Conservation (phyloP, 345 rosid genomes). For the Draba incana region DNA sequence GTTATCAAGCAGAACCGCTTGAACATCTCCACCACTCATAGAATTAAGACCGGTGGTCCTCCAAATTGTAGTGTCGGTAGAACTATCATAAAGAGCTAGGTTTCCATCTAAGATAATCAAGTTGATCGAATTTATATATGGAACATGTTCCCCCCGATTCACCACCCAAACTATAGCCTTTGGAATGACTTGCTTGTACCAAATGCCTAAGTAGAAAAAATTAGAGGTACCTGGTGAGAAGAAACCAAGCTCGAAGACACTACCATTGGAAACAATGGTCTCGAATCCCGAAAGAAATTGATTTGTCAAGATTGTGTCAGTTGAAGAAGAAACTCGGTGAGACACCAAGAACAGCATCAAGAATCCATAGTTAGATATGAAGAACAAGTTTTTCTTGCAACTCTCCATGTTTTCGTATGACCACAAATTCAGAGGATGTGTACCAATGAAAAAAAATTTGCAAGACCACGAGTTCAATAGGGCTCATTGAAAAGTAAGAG, state of each 20-base stretch:
- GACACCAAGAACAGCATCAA: not conserved
- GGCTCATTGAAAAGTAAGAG: not conserved
- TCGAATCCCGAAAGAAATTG: constrained; percentile 52
- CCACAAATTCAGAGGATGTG: not conserved
- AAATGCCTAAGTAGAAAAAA: constrained; percentile 60
- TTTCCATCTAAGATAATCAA: constrained; percentile 53
- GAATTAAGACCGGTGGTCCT: constrained; percentile 45
- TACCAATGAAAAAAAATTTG: not conserved
- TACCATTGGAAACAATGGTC: constrained; percentile 50
- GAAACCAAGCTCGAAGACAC: constrained; percentile 60
- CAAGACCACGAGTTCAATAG: too few relatives aligned
- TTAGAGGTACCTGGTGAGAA: constrained; percentile 57
- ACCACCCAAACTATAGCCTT: constrained; percentile 65
- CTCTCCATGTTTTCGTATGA: constrained; percentile 4
- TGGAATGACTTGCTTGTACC: constrained; percentile 47
- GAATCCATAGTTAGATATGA: not conserved
- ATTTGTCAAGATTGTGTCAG: constrained; percentile 52
- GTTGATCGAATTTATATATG: constrained; percentile 34
- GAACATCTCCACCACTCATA: constrained; percentile 15
- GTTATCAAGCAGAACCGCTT: constrained; percentile 52
- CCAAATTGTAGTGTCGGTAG: constrained; percentile 46
- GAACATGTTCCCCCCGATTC: constrained; percentile 51
- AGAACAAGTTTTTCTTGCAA: not conserved
- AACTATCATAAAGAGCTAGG: constrained; percentile 52
- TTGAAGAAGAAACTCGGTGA: constrained; percentile 34